Evolutionary conservation across 768 basidiomycete genomes (phyloP).

Genomic region (Auriscalpium vulgare): DNA sequence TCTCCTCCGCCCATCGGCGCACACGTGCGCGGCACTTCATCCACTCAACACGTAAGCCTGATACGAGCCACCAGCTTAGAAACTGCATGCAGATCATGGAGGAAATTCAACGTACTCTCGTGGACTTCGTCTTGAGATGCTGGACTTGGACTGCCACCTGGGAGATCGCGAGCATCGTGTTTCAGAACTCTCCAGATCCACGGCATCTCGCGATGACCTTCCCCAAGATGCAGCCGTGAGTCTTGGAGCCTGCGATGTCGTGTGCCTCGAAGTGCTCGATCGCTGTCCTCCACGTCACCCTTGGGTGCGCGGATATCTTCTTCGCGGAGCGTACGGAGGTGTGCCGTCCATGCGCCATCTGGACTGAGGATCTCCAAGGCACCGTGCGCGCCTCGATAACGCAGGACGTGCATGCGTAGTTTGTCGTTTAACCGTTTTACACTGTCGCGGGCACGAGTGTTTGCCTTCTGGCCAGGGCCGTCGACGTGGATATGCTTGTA

Average conservation of each 20-base stretch:
- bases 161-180: neutral
- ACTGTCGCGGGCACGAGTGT: neutral
- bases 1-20: conserved; percentile 21
- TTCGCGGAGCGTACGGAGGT: neutral
- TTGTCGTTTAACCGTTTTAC: neutral
- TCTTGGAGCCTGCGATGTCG: no score
- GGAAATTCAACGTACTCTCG: neutral
- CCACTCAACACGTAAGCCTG: conserved; percentile 21
- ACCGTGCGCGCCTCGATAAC: conserved; percentile 2
- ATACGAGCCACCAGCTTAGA: neutral
- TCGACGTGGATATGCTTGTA: neutral
- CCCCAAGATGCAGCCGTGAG: neutral
- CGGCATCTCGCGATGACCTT: neutral
- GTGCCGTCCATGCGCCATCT: neutral
- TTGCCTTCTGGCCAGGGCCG: conserved; percentile 1
- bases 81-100: neutral
- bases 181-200: conserved; percentile 5
- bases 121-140: neutral
- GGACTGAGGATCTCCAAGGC: conserved; percentile 1
- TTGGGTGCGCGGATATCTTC: conserved; percentile 1
- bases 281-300: neutral
- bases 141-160: neutral
- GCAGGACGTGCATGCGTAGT: neutral
- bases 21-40: conserved; percentile 17
- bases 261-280: no score